Conservation (phyloP, 2,329 filamentous ascomycete species). For the Uncinocarpus reesii region DNA sequence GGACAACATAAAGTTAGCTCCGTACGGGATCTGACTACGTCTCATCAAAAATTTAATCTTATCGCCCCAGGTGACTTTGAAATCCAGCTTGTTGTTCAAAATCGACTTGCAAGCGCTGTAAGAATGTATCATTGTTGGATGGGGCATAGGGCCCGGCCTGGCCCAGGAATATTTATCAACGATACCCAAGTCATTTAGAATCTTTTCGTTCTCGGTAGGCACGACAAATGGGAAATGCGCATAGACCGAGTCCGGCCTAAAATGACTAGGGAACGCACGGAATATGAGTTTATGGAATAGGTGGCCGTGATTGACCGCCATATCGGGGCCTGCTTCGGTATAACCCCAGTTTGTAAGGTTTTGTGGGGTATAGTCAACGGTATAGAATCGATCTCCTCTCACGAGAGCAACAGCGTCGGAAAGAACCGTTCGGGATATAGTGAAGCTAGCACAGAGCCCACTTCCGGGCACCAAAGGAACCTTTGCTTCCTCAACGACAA, state of each 20-base stretch:
- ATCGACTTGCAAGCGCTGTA: conserved; percentile 17
- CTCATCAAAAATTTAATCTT: conserved; percentile 18
- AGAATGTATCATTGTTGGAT: conserved; percentile 14
- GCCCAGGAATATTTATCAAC: conserved; percentile 19
- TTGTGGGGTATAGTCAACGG: conserved; percentile 23
- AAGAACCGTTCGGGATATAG: conserved; percentile 33
- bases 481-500: conserved; percentile 42
- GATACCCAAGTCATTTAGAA: conserved; percentile 19
- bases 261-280: conserved; percentile 23
- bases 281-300: conserved; percentile 25
- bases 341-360: conserved; percentile 35
- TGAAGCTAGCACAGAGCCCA: conserved; percentile 31
- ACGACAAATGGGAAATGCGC: conserved; percentile 23
- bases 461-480: conserved; percentile 27
- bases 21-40: conserved; percentile 17
- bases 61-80: conserved; percentile 21
- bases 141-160: conserved; percentile 13
- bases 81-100: conserved; percentile 19
- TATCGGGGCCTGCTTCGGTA: conserved; percentile 28
- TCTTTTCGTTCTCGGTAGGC: conserved; percentile 20
- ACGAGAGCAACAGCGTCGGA: conserved; percentile 37
- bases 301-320: conserved; percentile 20
- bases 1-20: conserved; percentile 20
- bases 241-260: conserved; percentile 22
- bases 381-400: conserved; percentile 35